Percentiles rank a stretch among this genome's conserved stretches.
Evolutionary conservation across 805 yeast species (phyloP).

Genomic region (Schizosaccharomyces osmophilus): DNA sequence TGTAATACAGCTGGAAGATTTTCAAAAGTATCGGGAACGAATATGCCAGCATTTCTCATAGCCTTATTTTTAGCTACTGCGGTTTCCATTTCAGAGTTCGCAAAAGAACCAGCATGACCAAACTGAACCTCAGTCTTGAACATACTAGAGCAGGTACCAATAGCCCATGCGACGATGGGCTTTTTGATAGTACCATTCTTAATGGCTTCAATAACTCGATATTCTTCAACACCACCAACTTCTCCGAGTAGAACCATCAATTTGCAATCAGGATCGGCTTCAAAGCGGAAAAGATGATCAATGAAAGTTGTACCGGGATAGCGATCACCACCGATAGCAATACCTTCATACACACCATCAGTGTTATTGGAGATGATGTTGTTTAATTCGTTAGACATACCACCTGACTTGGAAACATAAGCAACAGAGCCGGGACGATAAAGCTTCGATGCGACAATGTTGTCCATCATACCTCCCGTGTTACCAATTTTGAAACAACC

Average conservation of each 20-base stretch:
- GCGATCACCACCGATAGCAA: conserved; percentile 53
- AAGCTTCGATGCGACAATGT: conserved; percentile 24
- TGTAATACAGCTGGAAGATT: conserved; percentile 19
- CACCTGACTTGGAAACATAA: conserved; percentile 25
- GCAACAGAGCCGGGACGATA: conserved; percentile 26
- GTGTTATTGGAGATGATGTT: conserved; percentile 22
- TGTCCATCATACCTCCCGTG: conserved; percentile 28
- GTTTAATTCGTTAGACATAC: conserved; percentile 25
- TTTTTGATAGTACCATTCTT: conserved; percentile 37
- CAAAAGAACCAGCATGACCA: conserved; percentile 51
- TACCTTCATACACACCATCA: conserved; percentile 28
- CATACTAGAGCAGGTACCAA: conserved; percentile 49
- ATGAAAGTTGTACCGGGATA: conserved; percentile 51
- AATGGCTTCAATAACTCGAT: conserved; percentile 45
- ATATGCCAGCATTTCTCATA: conserved; percentile 81
- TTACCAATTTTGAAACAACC: conserved; percentile 25
- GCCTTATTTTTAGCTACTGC: conserved; percentile 43
- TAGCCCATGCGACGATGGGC: conserved; percentile 51
- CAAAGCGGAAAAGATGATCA: conserved; percentile 40
- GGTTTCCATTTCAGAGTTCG: conserved; percentile 46
- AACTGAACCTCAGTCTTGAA: conserved; percentile 36
- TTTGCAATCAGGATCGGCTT: conserved; percentile 39
- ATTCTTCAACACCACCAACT: conserved; percentile 52
- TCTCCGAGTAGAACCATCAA: conserved; percentile 43
- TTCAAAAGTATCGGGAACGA: conserved; percentile 55